Percentiles rank a stretch among this genome's conserved stretches.
These are phyloP conservation scores for Candida sanyaensis DNA, from an alignment of 1,139 yeast species.

Conservation along the genomic window DNA sequence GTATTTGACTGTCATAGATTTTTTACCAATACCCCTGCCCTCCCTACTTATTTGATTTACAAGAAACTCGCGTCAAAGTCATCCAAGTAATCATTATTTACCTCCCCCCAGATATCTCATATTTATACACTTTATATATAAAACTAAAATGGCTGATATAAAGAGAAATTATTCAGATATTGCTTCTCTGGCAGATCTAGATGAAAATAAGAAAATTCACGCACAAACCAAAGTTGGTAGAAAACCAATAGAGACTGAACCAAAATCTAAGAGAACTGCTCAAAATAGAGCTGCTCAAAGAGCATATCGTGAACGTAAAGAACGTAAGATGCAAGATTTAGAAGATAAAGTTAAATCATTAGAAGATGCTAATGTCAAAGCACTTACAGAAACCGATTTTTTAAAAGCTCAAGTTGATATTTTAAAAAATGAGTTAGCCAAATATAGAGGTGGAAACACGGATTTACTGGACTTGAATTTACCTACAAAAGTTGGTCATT, in stretches of 20 bases:
- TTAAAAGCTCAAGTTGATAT: constrained; percentile 75
- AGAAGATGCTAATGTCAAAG: constrained; percentile 67
- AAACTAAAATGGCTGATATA: constrained; percentile 30
- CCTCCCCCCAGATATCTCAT: no score
- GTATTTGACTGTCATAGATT: no score
- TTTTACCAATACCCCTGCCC: no score
- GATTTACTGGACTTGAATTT: constrained; percentile 39
- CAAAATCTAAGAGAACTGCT: constrained; percentile 86
- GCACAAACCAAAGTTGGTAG: constrained; percentile 48
- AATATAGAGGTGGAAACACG: constrained; percentile 58
- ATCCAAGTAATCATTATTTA: no score
- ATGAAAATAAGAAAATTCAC: constrained; percentile 41
- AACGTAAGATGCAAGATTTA: constrained; percentile 79
- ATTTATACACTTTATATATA: no score
- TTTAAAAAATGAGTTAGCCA: constrained; percentile 69
- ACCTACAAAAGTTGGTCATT: constrained; percentile 36
- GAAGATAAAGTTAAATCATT: constrained; percentile 74
- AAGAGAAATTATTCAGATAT: constrained; percentile 38
- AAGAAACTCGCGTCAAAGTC: no score
- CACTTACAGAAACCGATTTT: constrained; percentile 70
- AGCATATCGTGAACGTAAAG: constrained; percentile 94
- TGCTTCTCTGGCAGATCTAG: constrained; percentile 20
- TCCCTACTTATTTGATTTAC: no score
- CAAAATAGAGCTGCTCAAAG: constrained; percentile 98
- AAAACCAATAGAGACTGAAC: constrained; percentile 78